Percentiles rank a stretch among this genome's conserved stretches.
Evolutionary conservation across 331 rosid genomes (phyloP).

Genomic region (Malus hybrid): DNA sequence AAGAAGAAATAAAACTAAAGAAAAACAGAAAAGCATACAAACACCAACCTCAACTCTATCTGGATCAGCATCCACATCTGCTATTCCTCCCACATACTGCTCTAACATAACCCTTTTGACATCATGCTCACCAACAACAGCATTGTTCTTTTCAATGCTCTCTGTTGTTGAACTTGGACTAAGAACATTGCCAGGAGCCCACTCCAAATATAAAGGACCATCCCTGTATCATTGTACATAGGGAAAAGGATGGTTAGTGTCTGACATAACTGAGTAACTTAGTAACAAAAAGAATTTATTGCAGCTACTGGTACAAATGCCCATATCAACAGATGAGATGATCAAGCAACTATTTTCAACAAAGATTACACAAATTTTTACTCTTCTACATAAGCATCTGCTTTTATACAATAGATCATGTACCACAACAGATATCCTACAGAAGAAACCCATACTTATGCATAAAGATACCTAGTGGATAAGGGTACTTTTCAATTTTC

Average conservation of each 20-base stretch:
- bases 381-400: too few relatives aligned
- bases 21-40: background rate
- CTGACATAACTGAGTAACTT: background rate
- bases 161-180: constrained; percentile 34
- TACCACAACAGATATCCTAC: background rate
- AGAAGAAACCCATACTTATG: background rate
- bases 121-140: constrained; percentile 52
- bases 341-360: too few relatives aligned
- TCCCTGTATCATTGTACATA: constrained; percentile 42
- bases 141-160: constrained; percentile 27
- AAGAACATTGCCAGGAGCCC: constrained; percentile 86
- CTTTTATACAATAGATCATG: background rate
- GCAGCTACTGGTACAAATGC: constrained; percentile 18
- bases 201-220: constrained; percentile 84
- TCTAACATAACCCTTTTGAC: constrained; percentile 53
- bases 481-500: background rate
- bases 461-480: background rate
- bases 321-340: background rate
- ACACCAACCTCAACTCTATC: constrained; percentile 86
- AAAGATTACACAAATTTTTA: too few relatives aligned
- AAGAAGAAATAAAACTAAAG: background rate
- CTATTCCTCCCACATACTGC: constrained; percentile 50
- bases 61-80: constrained; percentile 63
- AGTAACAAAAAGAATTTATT: background rate
- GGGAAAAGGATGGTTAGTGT: background rate